A percentile compares a stretch with the other conserved stretches of the same genome.
These are phyloP conservation scores for Alopecurus myosuroides DNA, from an alignment of 176 grass and related monocot species.

Conservation along the genomic window DNA sequence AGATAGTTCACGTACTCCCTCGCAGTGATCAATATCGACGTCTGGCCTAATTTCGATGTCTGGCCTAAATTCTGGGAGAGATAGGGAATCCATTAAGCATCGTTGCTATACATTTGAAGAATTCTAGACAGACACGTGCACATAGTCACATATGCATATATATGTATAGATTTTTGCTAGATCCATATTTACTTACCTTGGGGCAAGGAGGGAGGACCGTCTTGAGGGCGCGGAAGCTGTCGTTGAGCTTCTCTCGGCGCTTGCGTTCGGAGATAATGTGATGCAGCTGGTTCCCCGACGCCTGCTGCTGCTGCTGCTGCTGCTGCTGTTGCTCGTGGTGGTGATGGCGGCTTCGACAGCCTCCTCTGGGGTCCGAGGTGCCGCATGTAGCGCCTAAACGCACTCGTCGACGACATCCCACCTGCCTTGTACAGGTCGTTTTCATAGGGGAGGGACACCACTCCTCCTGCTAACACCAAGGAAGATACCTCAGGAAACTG, in stretches of 20 bases:
- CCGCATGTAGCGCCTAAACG: constrained; percentile 56
- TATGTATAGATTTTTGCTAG: background rate
- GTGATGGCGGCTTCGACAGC: constrained; percentile 2
- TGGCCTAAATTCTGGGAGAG: too few relatives aligned
- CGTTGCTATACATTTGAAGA: too few relatives aligned
- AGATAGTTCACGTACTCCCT: constrained; percentile 59
- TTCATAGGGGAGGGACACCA: too few relatives aligned
- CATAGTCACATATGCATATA: too few relatives aligned
- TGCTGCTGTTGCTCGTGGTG: constrained; percentile 25
- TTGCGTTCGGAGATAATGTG: constrained; percentile 82
- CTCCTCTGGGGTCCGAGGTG: constrained; percentile 18
- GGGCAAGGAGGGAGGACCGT: constrained; percentile 49
- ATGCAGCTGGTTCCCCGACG: constrained; percentile 60
- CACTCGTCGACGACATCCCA: background rate
- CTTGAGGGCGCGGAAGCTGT: constrained; percentile 65
- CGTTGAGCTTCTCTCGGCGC: constrained; percentile 77
- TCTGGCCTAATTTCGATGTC: constrained; percentile 34
- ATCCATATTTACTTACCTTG: constrained; percentile 46
- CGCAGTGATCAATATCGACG: constrained; percentile 61
- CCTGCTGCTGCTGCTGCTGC: background rate
- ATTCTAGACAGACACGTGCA: too few relatives aligned
- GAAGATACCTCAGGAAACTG: too few relatives aligned
- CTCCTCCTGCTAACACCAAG: too few relatives aligned
- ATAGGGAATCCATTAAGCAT: background rate
- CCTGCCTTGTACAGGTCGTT: too few relatives aligned